These are phyloP conservation scores for Canariomyces notabilis DNA, from an alignment of 2,329 filamentous ascomycete species.

Conservation along the genomic window DNA sequence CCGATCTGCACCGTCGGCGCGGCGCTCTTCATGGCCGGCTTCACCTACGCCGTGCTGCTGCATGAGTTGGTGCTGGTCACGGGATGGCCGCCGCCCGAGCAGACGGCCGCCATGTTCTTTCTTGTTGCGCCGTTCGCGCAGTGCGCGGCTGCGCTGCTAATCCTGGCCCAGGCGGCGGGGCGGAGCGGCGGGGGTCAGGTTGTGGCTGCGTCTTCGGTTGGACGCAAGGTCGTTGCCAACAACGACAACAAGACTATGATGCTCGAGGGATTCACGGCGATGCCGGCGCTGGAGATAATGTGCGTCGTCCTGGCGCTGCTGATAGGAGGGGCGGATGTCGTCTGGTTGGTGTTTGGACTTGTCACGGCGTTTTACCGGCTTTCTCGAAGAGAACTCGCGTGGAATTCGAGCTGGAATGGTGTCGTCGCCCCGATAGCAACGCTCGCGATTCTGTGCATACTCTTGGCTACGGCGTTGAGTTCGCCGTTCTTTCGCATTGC, in stretches of 20 bases:
- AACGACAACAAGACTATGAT: not conserved
- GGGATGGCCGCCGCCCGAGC: slow-evolving; percentile 13
- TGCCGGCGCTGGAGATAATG: slow-evolving; percentile 3
- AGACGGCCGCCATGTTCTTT: slow-evolving; percentile 6
- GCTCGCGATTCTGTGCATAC: slow-evolving; percentile 5
- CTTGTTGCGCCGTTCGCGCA: slow-evolving; percentile 11
- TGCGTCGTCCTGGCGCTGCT: slow-evolving; percentile 12
- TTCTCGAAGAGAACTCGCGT: slow-evolving; percentile 4
- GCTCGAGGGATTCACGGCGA: not conserved
- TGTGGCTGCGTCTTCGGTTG: too few relatives aligned
- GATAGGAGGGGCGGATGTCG: slow-evolving; percentile 8
- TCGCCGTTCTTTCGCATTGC: slow-evolving; percentile 11
- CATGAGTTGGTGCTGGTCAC: slow-evolving; percentile 17
- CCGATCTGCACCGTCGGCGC: slow-evolving; percentile 5
- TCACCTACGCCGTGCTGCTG: slow-evolving; percentile 8
- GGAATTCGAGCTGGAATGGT: slow-evolving; percentile 11
- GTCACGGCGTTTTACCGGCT: not conserved
- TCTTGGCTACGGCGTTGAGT: slow-evolving; percentile 4
- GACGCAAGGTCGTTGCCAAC: not conserved
- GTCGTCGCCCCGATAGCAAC: slow-evolving; percentile 6
- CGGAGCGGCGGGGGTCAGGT: not conserved
- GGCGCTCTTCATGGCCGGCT: slow-evolving; percentile 5
- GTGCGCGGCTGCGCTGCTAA: slow-evolving; percentile 11
- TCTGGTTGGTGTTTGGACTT: slow-evolving; percentile 11
- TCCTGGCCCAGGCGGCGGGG: slow-evolving; percentile 6